Base-by-base conservation (phyloP, 371 early-diverging fungal genomes). In the Actinomortierella ambigua region DNA sequence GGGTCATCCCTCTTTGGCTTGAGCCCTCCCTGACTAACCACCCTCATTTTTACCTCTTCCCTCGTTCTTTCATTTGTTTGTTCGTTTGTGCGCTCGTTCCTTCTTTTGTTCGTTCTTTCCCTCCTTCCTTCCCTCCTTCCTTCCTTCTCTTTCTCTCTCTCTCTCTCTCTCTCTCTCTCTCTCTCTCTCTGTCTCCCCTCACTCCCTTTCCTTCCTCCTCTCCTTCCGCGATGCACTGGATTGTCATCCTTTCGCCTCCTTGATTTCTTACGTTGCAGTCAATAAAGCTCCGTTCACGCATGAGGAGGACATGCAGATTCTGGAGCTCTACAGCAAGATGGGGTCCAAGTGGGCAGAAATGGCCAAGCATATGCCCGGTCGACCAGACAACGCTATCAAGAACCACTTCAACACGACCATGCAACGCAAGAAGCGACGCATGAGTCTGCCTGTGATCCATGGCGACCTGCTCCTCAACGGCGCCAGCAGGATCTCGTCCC, bases 301-400 rank as follows among this genome's bases (percentile, higher is more conserved):
- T 23, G 69, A 73, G 26, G 78, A 73, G 26, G 78, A 77, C 46
- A 43, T 55, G 34, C 63, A 48, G 0, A 77, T 77, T 51, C 29
- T 77, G 29, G 63, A 69, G 27, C 56, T 77, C 2, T 69, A 73
- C 42, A 62, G 40, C 28, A 56, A 69, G 41, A 43, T 77, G 14
- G 78, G 78, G 0, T 66, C 69, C 22, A 68, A 65, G 54, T 77
- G 78, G 78, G 78, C 78, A 2, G 78, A 77, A 61, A 77, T 77
- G 75, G 65, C 78, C 8, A 77, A 75, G 53, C 63, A 63, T 23
- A 63, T 77, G 62, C 75, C 75, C 9, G 78, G 75, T 0, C 59
- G 78, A 3, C 65, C 69, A 2, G 77, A 77, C 34, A 77, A 77
- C 23, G 69, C 77, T 39, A 77, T 77, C 57, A 77, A 76, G 67